These are phyloP conservation scores for Phycomyces blakesleeanus DNA, from an alignment of 192 early-diverging fungal genomes.

Conservation along the genomic window DNA sequence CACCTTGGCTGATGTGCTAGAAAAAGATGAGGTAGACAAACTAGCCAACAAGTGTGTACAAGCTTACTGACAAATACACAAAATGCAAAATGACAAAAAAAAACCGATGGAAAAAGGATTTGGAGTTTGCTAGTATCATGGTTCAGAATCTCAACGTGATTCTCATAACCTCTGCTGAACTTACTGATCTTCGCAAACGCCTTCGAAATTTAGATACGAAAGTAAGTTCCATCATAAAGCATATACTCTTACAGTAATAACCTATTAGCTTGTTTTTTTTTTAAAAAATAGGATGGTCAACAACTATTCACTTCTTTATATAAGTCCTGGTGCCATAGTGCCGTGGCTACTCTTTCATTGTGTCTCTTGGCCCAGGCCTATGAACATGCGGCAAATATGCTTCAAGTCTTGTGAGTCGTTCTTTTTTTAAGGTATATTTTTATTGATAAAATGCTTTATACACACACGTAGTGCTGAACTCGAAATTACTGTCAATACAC, in stretches of 20 bases:
- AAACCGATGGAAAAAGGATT: no score
- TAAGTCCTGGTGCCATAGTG: conserved; percentile 94
- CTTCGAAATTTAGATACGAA: conserved; percentile 74
- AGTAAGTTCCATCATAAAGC: conserved; percentile 23
- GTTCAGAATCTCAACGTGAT: conserved; percentile 97
- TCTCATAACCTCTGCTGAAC: conserved; percentile 90
- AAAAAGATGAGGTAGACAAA: conserved; percentile 63
- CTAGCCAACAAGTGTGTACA: background rate
- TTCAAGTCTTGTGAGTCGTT: conserved; percentile 68
- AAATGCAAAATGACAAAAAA: no score
- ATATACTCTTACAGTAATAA: background rate
- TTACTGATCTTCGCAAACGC: conserved; percentile 73
- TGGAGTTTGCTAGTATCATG: conserved; percentile 96
- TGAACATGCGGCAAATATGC: conserved; percentile 79
- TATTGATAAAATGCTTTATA: background rate
- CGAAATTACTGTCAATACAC: conserved; percentile 89
- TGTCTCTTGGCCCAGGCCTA: conserved; percentile 97
- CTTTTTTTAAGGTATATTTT: background rate
- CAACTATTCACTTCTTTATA: conserved; percentile 84
- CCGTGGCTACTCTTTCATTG: conserved; percentile 89
- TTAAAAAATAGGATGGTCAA: conserved; percentile 67
- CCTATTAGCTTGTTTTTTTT: background rate
- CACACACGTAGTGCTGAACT: conserved; percentile 64
- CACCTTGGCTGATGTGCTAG: conserved; percentile 83
- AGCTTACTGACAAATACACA: background rate